Base-by-base conservation (phyloP, 2,329 filamentous ascomycete species). In the Cladobotryum mycophilum region DNA sequence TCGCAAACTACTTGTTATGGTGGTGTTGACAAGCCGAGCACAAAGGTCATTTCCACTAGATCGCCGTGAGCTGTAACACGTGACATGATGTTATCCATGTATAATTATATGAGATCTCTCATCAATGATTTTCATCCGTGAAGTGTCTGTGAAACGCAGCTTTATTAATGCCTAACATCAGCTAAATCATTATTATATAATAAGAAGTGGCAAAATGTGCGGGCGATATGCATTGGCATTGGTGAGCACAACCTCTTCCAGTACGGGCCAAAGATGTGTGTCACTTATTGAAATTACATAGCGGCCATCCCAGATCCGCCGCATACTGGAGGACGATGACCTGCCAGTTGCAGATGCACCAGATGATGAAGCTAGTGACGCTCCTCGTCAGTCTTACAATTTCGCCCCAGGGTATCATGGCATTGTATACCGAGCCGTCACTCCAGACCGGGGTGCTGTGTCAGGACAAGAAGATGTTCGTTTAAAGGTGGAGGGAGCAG, bases 341-440 rank as follows among this genome's bases (percentile, higher is more conserved):
- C 88, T 95, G 81, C 79, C 77, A 2, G 82, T 89, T 3, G 76
- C 85, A 51, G 81, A 89, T 51, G 82, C 80, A 1, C 88, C 88
- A 0, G 78, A 80, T 4, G 88, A 95, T 58, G 81, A 88, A 15
- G 79, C 66, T 49, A 77, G 85, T 14, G 65, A 61, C 2, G 70
- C 73, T 1, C 80, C 81, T 1, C 80, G 87, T 36, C 86, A 89
- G 63, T 89, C 81, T 35, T 96, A 95, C 72, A 97, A 97, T 66
- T 95, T 99, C 64, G 89, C 92, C 0, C 93, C 93, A 0, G 88
- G 91, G 0, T 88, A 89, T 55, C 78, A 86, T 61, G 92, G 93
- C 34, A 75, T 93, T 20, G 88, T 97, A 22, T 96, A 95, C 65
- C 82, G 90, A 53, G 89, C 89, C 34, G 82, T 89, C 47, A 78